Conservation (phyloP, 345 rosid genomes). For the Leavenworthia alabamica region DNA sequence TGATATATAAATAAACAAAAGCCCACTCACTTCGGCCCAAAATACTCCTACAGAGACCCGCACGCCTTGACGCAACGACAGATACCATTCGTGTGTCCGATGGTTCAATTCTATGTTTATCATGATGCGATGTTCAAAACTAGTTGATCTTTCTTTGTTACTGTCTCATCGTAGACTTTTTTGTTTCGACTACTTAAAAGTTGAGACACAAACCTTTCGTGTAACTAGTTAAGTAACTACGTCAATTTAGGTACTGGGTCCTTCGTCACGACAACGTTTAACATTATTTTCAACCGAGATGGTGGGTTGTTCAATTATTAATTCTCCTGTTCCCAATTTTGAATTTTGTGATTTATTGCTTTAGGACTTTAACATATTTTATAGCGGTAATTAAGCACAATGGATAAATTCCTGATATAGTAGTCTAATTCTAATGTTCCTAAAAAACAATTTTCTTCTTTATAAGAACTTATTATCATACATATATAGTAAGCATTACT, state of each 20-base stretch:
- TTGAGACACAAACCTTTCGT: not conserved
- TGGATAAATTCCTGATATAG: not conserved
- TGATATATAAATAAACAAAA: no score
- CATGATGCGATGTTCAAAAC: slow-evolving; percentile 3
- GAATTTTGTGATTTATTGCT: not conserved
- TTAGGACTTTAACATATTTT: not conserved
- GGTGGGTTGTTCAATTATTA: no score
- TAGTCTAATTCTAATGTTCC: not conserved
- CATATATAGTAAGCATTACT: not conserved
- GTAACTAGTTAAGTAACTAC: not conserved
- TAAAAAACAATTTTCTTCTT: not conserved
- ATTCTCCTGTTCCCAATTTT: not conserved
- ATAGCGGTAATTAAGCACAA: not conserved
- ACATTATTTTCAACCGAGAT: no score
- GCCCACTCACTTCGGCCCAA: no score
- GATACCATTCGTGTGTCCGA: not conserved
- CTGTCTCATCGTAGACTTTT: not conserved
- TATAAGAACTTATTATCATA: not conserved
- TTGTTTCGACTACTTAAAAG: not conserved
- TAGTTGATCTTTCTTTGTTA: slow-evolving; percentile 3
- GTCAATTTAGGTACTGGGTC: slow-evolving; percentile 9
- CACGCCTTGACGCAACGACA: slow-evolving; percentile 6
- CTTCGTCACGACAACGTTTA: slow-evolving; percentile 6
- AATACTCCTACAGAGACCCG: no score
- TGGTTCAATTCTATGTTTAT: not conserved